Conservation (phyloP, 176 grass and related monocot genomes). For the Carex littledalei region DNA sequence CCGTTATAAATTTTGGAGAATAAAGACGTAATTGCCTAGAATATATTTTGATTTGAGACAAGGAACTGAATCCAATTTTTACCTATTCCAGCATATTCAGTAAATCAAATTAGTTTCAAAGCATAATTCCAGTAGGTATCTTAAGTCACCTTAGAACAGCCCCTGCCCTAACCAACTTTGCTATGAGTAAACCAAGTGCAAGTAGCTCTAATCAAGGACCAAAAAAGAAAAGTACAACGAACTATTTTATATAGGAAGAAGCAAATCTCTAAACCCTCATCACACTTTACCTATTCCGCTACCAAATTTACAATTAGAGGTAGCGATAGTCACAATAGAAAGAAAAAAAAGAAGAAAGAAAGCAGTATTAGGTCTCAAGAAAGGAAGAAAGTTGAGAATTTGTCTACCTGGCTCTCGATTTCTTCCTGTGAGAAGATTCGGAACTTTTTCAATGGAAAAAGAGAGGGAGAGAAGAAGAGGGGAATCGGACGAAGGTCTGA, state of each 20-base stretch:
- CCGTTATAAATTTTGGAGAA: background rate
- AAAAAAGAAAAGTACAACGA: background rate
- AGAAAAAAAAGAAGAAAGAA: background rate
- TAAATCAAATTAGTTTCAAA: background rate
- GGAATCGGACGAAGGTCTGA: constrained; percentile 23
- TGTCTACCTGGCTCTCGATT: constrained; percentile 2
- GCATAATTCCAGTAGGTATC: background rate
- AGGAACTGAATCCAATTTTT: background rate
- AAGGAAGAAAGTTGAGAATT: background rate
- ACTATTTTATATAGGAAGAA: background rate
- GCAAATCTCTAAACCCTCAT: background rate
- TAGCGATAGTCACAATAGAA: background rate
- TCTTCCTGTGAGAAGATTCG: background rate
- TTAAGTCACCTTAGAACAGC: background rate
- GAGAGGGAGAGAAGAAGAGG: constrained; percentile 29
- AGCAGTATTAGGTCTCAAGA: background rate
- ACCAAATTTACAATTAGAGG: background rate
- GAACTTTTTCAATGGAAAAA: constrained; percentile 5
- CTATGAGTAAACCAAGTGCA: background rate
- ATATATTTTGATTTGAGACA: background rate
- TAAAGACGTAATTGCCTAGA: background rate
- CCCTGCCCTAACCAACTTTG: background rate
- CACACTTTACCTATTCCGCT: background rate
- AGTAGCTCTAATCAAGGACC: background rate
- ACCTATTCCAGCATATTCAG: background rate